phyloP scores from a whole-genome alignment of 2,329 filamentous ascomycete species.

The Cordyceps cicadae region DNA sequence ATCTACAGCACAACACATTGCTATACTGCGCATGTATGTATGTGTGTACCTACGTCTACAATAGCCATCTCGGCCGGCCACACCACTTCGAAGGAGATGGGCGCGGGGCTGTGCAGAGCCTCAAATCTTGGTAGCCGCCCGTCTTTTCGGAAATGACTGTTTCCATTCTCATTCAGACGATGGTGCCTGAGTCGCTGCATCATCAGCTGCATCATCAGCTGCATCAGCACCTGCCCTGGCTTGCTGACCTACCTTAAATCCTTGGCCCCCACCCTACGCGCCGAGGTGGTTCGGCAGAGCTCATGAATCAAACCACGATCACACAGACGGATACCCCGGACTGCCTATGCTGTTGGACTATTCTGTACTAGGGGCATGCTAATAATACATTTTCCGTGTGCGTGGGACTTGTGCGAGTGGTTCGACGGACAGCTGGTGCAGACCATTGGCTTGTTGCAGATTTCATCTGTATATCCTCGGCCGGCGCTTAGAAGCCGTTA shows the following conservation, averaged over 20 bases:
- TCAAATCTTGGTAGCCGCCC: conserved; percentile 10
- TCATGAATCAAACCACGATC: not conserved
- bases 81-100: not conserved
- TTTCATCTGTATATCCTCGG: not conserved
- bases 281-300: not conserved
- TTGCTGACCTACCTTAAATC: not conserved
- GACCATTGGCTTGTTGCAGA: not conserved
- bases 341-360: not conserved
- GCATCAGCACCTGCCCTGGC: not conserved
- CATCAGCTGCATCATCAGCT: not conserved
- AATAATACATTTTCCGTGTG: not conserved
- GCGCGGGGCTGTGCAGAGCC: conserved; percentile 9
- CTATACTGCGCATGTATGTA: too few relatives aligned
- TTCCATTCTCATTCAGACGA: conserved; percentile 1
- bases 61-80: not conserved
- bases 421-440: not conserved
- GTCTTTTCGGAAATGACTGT: not conserved
- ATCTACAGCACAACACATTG: not conserved
- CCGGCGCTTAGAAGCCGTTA: not conserved
- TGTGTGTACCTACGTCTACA: not conserved
- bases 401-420: not conserved
- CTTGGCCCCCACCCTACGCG: not conserved
- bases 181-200: not conserved
- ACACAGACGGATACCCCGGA: not conserved
- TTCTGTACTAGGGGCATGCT: not conserved